Evolutionary conservation across 306 rosid species (phyloP), one percentile per base, ranked within the genome.

Genomic region (Vachellia pachyceras): DNA sequence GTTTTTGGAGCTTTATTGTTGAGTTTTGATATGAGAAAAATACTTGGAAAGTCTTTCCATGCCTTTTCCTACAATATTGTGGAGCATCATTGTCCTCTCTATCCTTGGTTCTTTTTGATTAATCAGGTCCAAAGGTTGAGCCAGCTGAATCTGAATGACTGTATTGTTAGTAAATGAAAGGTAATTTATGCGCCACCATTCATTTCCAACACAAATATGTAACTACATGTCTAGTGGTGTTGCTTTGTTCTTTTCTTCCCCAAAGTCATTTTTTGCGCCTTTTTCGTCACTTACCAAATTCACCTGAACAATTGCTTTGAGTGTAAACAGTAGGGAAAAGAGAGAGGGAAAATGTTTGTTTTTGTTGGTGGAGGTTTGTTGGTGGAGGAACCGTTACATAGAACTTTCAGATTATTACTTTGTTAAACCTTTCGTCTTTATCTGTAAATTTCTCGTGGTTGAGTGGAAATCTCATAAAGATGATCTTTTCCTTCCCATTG

Each of bases 61-160:
- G 52, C n/a, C 68, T 37, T 49, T 25, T 40, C 25, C 18, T 13
- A 5, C 73, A 67, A 45, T 70, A 10, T 37, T 55, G 11, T 66
- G 10, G 39, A 3, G 58, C 35, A 5, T 74, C 65, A 37, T 64
- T 66, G 29, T 77, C 69, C 35, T 47, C 18, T 72, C 15, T 45
- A 72, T 57, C 49, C 23, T 20, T 73, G 29, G 42, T 71, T 65
- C 57, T 55, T 37, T 55, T 11, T 77, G 58, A 40, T 81, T 77
- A 60, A 76, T 71, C 88, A 91, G 98, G 92, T 79, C 98, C 98
- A 9, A 90, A 91, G 87, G 89, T 81, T 54, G 97, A 87, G 83
- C 35, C 85, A 0, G 90, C 52, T 74, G 97, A 91, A 83, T 72
- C 83, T 0, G 94, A 91, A 42, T 94, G 90, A 94, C 18, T 70